phyloP scores from a whole-genome alignment of 345 rosid genomes.

The Rubroshorea leprosula region DNA sequence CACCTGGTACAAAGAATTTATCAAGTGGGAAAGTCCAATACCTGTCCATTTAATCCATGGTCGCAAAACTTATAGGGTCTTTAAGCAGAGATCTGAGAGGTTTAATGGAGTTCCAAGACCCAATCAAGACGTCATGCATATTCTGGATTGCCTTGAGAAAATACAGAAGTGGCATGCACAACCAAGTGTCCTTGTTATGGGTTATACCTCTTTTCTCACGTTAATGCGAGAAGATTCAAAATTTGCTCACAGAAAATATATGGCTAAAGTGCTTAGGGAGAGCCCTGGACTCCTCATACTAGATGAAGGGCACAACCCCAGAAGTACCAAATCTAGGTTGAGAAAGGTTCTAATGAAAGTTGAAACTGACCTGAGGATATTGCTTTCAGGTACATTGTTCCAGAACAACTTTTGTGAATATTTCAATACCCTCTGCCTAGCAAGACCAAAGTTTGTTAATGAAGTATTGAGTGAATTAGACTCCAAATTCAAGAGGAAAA shows the following conservation, averaged over 20 bases:
- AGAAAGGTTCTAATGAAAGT: slow-evolving; percentile 91
- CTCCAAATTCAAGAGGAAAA: slow-evolving; percentile 47
- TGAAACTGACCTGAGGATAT: slow-evolving; percentile 59
- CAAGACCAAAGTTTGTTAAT: slow-evolving; percentile 70
- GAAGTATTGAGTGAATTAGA: slow-evolving; percentile 68
- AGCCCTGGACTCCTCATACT: slow-evolving; percentile 80
- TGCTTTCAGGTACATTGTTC: slow-evolving; percentile 89
- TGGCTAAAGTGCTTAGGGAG: slow-evolving; percentile 84
- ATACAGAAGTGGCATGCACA: slow-evolving; percentile 88
- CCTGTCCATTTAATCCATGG: slow-evolving; percentile 90
- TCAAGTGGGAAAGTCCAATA: slow-evolving; percentile 79
- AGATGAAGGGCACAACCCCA: slow-evolving; percentile 92
- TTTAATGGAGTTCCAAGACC: slow-evolving; percentile 52
- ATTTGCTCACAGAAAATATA: slow-evolving; percentile 65
- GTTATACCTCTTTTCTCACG: slow-evolving; percentile 83
- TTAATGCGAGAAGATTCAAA: slow-evolving; percentile 82
- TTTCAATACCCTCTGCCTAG: slow-evolving; percentile 84
- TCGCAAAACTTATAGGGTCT: slow-evolving; percentile 55
- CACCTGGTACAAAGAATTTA: slow-evolving; percentile 94
- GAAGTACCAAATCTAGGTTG: slow-evolving; percentile 88
- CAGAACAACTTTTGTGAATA: slow-evolving; percentile 96
- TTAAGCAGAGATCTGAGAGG: slow-evolving; percentile 33
- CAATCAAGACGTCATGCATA: slow-evolving; percentile 78
- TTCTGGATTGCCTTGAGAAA: slow-evolving; percentile 82
- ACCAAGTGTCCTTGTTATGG: slow-evolving; percentile 96